Evolutionary conservation across 495 filamentous ascomycete genomes (phyloP), one percentile per base, ranked within the genome.

Genomic region (Xylaria curta): DNA sequence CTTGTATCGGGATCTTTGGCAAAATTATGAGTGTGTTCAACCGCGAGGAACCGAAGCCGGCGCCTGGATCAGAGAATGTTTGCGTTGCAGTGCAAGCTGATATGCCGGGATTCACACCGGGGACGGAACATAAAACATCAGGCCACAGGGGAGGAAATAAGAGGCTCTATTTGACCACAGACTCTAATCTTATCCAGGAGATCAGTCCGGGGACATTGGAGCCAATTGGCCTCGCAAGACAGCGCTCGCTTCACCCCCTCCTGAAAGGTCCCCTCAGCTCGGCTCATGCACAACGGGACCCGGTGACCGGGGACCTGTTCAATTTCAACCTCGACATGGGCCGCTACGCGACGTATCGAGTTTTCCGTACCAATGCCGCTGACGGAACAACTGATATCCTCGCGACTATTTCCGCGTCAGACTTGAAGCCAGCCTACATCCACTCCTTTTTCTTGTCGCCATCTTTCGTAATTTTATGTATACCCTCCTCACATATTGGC

Each of bases 391-490:
- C 91, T 0, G 83, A 87, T 2, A 91, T 96, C 44, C 85, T 96
- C 0, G 92, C 92, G 3, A 89, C 88, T 0, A 89, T 95, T 72
- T 75, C 80, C 0, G 83, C 80, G 9, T 81, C 81, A 0, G 80
- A 82, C 1, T 60, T 81, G 5, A 79, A 78, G 49, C 80, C 83
- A 17, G 89, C 91, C 4, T 95, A 93, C 67, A 85, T 94, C 31
- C 93, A 95, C 79, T 94, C 92, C 1, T 84, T 94, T 68, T 91
- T 91, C 67, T 75, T 94, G 4, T 90, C 91, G 0, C 79, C 85
- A 13, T 85, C 89, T 65, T 90, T 88, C 74, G 88, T 94, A 4
- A 76, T 95, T 17, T 81, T 95, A 12, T 93, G 91, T 75, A 77
- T 85, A 1, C 82, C 91, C 80, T 86, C 85, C 40, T 79, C 90